phyloP scores from a whole-genome alignment of 164 flowering plant species.

The Sedum album region DNA sequence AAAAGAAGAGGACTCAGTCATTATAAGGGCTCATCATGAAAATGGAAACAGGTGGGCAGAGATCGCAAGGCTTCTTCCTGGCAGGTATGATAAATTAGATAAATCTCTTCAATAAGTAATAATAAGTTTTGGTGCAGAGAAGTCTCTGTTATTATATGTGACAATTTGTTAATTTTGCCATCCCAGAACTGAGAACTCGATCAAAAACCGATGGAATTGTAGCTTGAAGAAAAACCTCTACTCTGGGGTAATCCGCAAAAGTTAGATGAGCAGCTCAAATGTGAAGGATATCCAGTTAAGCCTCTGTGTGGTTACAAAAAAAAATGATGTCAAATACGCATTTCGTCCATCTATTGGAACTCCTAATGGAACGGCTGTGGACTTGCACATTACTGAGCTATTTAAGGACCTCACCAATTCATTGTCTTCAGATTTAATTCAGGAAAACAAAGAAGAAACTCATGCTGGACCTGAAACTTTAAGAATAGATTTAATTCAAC shows the following conservation, averaged over 20 bases:
- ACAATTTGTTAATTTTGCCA: conserved; percentile 7
- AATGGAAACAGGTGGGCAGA: conserved; percentile 34
- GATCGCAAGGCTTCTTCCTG: conserved; percentile 24
- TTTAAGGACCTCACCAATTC: neutral
- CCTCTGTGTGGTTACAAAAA: neutral
- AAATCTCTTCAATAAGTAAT: neutral
- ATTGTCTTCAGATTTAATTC: neutral
- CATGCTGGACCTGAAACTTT: neutral
- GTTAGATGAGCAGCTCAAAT: neutral
- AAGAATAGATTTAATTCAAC: neutral
- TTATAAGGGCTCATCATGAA: conserved; percentile 15
- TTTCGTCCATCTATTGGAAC: neutral
- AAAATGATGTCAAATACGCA: neutral
- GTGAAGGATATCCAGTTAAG: no score
- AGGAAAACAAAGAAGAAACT: neutral
- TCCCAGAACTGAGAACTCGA: no score
- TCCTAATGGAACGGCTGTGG: neutral
- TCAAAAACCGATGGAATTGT: no score
- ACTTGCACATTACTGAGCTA: neutral
- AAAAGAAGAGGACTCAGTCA: no score
- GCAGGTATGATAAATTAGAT: conserved; percentile 21
- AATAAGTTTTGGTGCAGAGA: neutral
- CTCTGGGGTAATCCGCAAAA: neutral
- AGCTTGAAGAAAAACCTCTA: conserved; percentile 34
- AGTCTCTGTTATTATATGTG: neutral